phyloP scores from a whole-genome alignment of 73 alveolate genomes.

The Paramecium tetraurelia region DNA sequence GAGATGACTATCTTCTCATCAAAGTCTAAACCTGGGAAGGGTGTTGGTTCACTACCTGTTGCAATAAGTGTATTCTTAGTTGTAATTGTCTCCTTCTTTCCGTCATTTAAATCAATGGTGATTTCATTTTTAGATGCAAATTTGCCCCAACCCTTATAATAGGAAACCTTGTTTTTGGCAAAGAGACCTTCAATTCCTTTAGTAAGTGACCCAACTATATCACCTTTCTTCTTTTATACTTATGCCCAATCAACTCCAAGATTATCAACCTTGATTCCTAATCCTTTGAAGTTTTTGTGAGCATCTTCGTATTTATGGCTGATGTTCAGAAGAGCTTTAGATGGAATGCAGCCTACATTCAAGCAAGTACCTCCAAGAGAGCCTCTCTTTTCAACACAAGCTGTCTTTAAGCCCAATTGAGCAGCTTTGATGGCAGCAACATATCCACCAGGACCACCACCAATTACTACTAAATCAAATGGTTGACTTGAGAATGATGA shows the following conservation, averaged over 20 bases:
- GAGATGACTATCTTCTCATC: conserved; percentile 81
- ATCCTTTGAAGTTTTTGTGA: conserved; percentile 74
- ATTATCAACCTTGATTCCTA: conserved; percentile 74
- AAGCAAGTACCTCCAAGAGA: conserved; percentile 97
- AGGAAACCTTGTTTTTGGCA: conserved; percentile 88
- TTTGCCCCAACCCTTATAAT: conserved; percentile 81
- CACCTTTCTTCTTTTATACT: conserved; percentile 65
- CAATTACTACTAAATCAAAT: conserved; percentile 78
- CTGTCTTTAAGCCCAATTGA: conserved; percentile 93
- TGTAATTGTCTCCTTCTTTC: conserved; percentile 66
- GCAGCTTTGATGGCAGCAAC: conserved; percentile 98
- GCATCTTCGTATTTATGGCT: conserved; percentile 89
- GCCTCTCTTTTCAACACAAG: conserved; percentile 95
- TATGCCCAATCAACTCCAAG: conserved; percentile 70
- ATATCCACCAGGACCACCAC: conserved; percentile 95
- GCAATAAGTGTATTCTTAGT: conserved; percentile 89
- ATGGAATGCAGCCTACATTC: conserved; percentile 94
- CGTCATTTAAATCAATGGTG: conserved; percentile 69
- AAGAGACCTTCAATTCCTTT: conserved; percentile 86
- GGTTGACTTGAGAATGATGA: not conserved
- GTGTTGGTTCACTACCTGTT: conserved; percentile 91
- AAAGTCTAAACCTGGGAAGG: conserved; percentile 84
- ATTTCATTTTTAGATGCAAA: conserved; percentile 67
- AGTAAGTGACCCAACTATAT: conserved; percentile 88
- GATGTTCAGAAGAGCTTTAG: conserved; percentile 88